Evolutionary conservation across 257 asterid species (phyloP).

Genomic region (Anisodus tanguticus): DNA sequence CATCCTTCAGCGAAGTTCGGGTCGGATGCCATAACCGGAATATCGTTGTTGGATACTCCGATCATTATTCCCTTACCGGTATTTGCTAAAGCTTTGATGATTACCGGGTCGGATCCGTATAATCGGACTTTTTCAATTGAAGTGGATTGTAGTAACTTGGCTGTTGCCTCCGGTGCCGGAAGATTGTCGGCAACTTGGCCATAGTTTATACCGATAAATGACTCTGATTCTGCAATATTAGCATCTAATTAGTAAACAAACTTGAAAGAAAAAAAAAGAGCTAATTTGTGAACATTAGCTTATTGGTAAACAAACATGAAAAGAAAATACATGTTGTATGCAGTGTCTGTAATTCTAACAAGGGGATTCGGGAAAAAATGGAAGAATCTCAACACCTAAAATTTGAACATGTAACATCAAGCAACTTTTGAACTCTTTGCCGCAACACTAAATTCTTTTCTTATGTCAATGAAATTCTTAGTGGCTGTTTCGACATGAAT

Average conservation of each 20-base stretch:
- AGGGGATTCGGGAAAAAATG: not conserved
- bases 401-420: not conserved
- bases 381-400: not conserved
- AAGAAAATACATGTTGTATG: too few species aligned
- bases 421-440: not conserved
- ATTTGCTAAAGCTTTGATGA: slow-evolving; percentile 63
- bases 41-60: slow-evolving; percentile 65
- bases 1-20: slow-evolving; percentile 54
- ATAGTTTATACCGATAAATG: slow-evolving; percentile 70
- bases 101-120: slow-evolving; percentile 62
- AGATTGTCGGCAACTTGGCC: slow-evolving; percentile 76
- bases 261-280: not conserved
- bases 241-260: not conserved
- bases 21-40: slow-evolving; percentile 65
- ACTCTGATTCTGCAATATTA: slow-evolving; percentile 49
- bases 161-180: slow-evolving; percentile 66
- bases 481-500: not conserved
- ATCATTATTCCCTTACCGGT: slow-evolving; percentile 64
- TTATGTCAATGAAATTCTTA: too few species aligned
- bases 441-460: not conserved
- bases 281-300: not conserved
- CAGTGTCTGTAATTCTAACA: not conserved
- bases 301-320: not conserved
- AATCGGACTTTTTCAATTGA: slow-evolving; percentile 58
- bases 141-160: slow-evolving; percentile 57